phyloP scores from a whole-genome alignment of 495 filamentous ascomycete genomes.

The Hyphodiscus hymeniophilus region DNA sequence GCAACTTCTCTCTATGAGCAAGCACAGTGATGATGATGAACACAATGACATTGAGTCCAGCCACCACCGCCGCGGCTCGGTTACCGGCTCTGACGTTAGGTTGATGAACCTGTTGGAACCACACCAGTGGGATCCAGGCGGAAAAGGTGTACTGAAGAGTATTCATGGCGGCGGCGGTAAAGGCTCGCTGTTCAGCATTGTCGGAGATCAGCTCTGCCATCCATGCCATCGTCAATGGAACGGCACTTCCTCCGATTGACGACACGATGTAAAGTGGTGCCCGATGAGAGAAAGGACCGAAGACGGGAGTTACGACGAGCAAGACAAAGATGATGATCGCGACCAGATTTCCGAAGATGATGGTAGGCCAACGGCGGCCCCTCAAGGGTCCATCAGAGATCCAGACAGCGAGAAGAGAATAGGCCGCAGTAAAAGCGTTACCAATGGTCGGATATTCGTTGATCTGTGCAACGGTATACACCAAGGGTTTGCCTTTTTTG shows the following conservation, averaged over 20 bases:
- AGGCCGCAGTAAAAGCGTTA: slow-evolving; percentile 13
- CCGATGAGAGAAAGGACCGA: slow-evolving; percentile 16
- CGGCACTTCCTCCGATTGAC: slow-evolving; percentile 14
- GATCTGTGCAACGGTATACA: slow-evolving; percentile 12
- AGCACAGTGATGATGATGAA: slow-evolving; percentile 8
- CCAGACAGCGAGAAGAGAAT: slow-evolving; percentile 15
- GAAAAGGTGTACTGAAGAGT: slow-evolving; percentile 17
- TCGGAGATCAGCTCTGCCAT: slow-evolving; percentile 16
- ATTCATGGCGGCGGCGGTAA: slow-evolving; percentile 17
- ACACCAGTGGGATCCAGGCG: slow-evolving; percentile 15
- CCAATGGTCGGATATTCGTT: slow-evolving; percentile 15
- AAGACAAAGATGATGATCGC: slow-evolving; percentile 20
- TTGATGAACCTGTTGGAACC: slow-evolving; percentile 17
- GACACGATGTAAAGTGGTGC: slow-evolving; percentile 15
- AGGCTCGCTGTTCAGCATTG: slow-evolving; percentile 17
- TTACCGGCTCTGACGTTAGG: slow-evolving; percentile 14
- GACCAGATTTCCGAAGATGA: slow-evolving; percentile 22
- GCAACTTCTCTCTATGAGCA: slow-evolving; percentile 12
- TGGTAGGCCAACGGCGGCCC: slow-evolving; percentile 18
- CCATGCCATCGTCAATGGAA: slow-evolving; percentile 13
- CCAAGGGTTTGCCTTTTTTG: slow-evolving; percentile 7
- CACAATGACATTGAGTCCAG: slow-evolving; percentile 10
- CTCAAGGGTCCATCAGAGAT: slow-evolving; percentile 16
- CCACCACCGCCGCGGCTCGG: slow-evolving; percentile 13
- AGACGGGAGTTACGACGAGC: slow-evolving; percentile 16